phyloP scores from a whole-genome alignment of 371 early-diverging fungal genomes.

The Coemansia sp. region DNA sequence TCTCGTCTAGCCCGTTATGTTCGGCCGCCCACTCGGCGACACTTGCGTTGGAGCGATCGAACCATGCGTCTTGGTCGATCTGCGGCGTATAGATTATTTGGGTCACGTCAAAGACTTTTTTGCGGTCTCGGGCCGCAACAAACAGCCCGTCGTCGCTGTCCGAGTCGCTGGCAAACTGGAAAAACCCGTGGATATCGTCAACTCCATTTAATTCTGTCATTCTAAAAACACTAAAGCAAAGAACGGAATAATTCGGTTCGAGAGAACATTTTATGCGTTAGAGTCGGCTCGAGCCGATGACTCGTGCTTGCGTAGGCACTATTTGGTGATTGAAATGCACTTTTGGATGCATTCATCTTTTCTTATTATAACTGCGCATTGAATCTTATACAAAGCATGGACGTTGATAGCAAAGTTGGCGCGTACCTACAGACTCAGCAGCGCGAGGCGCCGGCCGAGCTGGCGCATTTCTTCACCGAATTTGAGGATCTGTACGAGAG shows the following conservation, averaged over 20 bases:
- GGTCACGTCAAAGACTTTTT: constrained; percentile 17
- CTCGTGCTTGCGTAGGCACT: background rate
- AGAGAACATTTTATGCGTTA: no score
- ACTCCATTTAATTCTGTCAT: constrained; percentile 4
- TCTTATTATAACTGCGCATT: background rate
- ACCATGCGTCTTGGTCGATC: constrained; percentile 49
- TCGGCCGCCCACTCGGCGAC: constrained; percentile 20
- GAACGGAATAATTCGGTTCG: background rate
- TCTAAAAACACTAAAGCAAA: background rate
- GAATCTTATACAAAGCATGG: constrained; percentile 59
- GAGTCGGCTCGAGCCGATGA: background rate
- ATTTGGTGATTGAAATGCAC: background rate
- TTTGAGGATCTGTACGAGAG: constrained; percentile 91
- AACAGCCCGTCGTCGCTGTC: constrained; percentile 48
- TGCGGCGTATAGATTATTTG: constrained; percentile 34
- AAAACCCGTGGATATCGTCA: constrained; percentile 44
- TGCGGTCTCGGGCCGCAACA: constrained; percentile 26
- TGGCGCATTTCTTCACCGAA: constrained; percentile 70
- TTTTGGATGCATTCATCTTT: background rate
- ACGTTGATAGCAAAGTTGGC: constrained; percentile 79
- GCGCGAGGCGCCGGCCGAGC: constrained; percentile 65
- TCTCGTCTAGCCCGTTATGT: constrained; percentile 37
- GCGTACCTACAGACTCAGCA: constrained; percentile 70
- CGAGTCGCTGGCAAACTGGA: constrained; percentile 40
- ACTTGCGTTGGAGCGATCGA: constrained; percentile 11